Evolutionary conservation across 2,329 filamentous ascomycete genomes (phyloP), one percentile per base, ranked within the genome.

Genomic region (Lasiodiplodia hormozganensis): DNA sequence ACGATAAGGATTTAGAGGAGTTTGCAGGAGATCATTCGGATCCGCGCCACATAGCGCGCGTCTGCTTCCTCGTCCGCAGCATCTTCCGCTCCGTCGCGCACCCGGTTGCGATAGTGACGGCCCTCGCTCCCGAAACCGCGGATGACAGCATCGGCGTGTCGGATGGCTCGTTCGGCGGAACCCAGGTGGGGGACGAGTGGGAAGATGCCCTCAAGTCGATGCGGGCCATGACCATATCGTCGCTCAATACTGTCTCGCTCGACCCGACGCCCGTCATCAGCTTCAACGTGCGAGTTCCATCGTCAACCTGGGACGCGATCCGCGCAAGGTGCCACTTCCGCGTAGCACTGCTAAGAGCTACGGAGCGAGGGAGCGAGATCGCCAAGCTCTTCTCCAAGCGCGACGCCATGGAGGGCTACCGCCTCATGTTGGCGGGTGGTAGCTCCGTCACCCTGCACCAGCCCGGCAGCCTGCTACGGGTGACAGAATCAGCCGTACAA

Each of bases 261-360:
- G 74, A 81, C 36, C 88, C 88, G 1, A 71, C 75, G 1, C 86
- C 88, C 0, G 81, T 87, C n/a, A 80, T 90, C 31, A 87, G 86
- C 0, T 90, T 90, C 82, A 90, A 90, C 70, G 82, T 90, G 68
- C 84, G 84, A 64, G 72, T 82, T 2, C 86, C 86, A 2, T 89
- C 87, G 0, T 80, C 84, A 47, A 89, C 87, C 0, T 82, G 87
- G 58, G 80, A 83, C 65, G 86, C 86, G 7, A 85, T 90, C 23
- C 73, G 72, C 3, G 74, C 77, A 4, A 73, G 78, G 0, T 73
- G 74, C 11, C 71, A 57, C 21, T 85, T 90, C 70, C 80, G 82
- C 7, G 81, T 87, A 0, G 84, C 88, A 72, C 76, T 88, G n/a
- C 79, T 88, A 2, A 68, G 70, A 4, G 74, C 76, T 28, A 70